Conservation (phyloP, 2,329 filamentous ascomycete genomes). For the Fusarium siculi region DNA sequence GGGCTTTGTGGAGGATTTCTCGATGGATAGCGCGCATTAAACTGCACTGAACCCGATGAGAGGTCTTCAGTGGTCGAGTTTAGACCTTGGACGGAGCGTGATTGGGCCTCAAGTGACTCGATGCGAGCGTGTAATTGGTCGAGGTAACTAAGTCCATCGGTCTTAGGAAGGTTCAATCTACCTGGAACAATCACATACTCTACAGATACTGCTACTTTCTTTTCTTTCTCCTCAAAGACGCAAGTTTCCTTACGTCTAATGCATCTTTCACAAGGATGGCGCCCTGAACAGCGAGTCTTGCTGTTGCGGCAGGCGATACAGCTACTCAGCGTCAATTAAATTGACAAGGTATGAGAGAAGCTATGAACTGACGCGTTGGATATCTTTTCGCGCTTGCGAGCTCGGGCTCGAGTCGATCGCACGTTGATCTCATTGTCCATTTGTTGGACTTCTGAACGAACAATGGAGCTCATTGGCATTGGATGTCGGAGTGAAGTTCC, state of each 20-base stretch:
- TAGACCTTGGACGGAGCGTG: background rate
- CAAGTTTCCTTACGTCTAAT: constrained; percentile 27
- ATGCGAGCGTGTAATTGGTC: constrained; percentile 30
- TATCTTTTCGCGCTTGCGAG: constrained; percentile 17
- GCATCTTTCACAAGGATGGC: constrained; percentile 30
- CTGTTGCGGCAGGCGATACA: constrained; percentile 35
- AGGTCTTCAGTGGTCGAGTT: background rate
- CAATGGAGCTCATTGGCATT: background rate
- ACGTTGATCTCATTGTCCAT: constrained; percentile 3
- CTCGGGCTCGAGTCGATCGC: background rate
- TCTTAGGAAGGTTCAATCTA: background rate
- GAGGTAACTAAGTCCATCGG: constrained; percentile 22
- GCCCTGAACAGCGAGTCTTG: constrained; percentile 34
- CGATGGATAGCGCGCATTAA: background rate
- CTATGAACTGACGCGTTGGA: constrained; percentile 12
- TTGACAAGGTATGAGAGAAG: background rate
- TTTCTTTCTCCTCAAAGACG: constrained; percentile 35
- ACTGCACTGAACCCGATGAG: background rate
- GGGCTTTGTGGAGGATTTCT: background rate
- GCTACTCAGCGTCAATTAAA: constrained; percentile 5
- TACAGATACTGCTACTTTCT: constrained; percentile 21
- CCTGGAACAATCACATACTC: constrained; percentile 8
- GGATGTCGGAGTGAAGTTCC: background rate
- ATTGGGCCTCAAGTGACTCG: constrained; percentile 20
- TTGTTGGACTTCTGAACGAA: background rate